Evolutionary conservation across 306 rosid species (phyloP), one percentile per base, ranked within the genome.

Genomic region (Sechiopsis laciniata): DNA sequence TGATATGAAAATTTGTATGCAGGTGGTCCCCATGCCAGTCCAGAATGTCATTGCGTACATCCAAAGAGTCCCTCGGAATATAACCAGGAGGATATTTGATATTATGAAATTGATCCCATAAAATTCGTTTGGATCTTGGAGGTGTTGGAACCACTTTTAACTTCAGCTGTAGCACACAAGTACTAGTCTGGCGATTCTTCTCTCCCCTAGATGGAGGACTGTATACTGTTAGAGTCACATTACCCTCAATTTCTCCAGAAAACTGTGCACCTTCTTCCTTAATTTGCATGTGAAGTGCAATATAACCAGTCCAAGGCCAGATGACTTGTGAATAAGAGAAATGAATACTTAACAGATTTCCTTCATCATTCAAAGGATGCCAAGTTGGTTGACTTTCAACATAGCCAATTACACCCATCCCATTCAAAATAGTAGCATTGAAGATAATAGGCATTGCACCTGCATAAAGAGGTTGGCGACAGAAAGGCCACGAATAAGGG

Each of bases 11-110:
- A 81, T 91, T 94, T 48, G 97, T 91, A 74, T 94, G 99, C 57
- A 94, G 85, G 82, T 94, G 97, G 85, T 94, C 99, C 15, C 99
- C 99, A 71, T 94, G 99, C 99, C 99, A 94, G 78, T 94, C 99
- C 68, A 94, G 97, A 78, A 94, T 94, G 85, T 94, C 99, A 81
- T 91, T 94, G 32, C 96, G 96, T 76, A 94, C 97, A 82, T 94
- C 97, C 88, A 94, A 83, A 64, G 99, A 94, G 72, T 94, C 99
- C 79, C 99, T 85, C 2, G 99, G 97, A 76, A 94, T 94, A 81
- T 94, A 94, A 75, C 97, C 99, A 79, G 97, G 97, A 63, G 99
- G 99, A 71, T 94, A 94, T 78, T 94, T 91, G 64, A 94, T 91
- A 74, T 76, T 94, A 85, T 89, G 99, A 88, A 91, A 94, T 82